Base-by-base conservation (phyloP, 768 basidiomycete genomes). In the Lyophyllum decastes region DNA sequence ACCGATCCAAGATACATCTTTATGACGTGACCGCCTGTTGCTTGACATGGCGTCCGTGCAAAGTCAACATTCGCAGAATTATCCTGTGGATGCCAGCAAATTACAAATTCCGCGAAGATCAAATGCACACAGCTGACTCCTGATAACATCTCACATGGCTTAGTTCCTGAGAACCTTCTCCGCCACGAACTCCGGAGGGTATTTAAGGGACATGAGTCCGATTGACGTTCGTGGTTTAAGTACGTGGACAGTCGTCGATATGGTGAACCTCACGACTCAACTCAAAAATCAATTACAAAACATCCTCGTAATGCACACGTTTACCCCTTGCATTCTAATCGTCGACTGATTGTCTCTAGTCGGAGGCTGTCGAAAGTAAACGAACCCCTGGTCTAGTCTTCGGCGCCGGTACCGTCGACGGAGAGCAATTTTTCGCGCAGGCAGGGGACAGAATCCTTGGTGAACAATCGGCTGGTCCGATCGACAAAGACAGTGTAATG, bases 1-100 rank as follows among this genome's bases (percentile, higher is more conserved):
- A 72, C 70, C 27, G 82, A 83, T 61, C 76, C 76, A 17, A 75
- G 80, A 53, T 83, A 80, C 66, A 73, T 79, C 33, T 84, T 82
- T 64, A 81, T 81, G 79, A 81, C 81, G 27, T 77, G 61, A 72
- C 35, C 5, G 5, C 30, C 5, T 33, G 30, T 33, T 33, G 30
- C 30, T 33, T 5, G 30, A 33, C 30, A 33, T 33, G 11, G 30
- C 5, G 11, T 33, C 30, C 30, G 30, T 6, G 30, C 30, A 33
- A 11, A 6, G 6, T 33, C 5, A 11, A 33, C 30, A 11, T 5
- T 9, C 16, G 4, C 9, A 38, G 35, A 6, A 4, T 12, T 16
- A 16, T 11, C 3, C 35, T 6, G 11, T 38, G 14, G 35, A 12
- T 33, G 35, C 16, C 11, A 16, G 35, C 2, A 38, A 38, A 38